phyloP scores from a whole-genome alignment of 768 basidiomycete species.

The Rhizopogon vinicolor region DNA sequence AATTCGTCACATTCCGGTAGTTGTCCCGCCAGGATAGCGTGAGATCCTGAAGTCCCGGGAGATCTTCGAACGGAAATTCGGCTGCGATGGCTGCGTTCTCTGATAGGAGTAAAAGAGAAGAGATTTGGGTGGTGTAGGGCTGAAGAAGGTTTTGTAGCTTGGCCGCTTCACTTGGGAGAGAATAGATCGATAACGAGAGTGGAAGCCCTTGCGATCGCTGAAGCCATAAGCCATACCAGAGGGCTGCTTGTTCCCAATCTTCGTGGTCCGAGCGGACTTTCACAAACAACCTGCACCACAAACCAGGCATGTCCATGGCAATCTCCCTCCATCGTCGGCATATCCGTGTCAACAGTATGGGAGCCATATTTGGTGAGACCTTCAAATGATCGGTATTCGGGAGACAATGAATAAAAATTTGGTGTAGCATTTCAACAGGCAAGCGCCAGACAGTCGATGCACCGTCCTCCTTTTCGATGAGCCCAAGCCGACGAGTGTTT shows the following conservation, averaged over 20 bases:
- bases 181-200: too few relatives aligned
- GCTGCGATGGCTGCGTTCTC: conserved; percentile 8
- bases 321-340: neutral
- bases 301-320: conserved; percentile 9
- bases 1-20: neutral
- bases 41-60: conserved; percentile 13
- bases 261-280: conserved; percentile 1
- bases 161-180: conserved; percentile 7
- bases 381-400: conserved; percentile 18
- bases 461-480: neutral
- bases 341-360: neutral
- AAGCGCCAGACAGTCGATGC: conserved; percentile 30
- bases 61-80: conserved; percentile 12
- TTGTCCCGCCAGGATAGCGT: conserved; percentile 7
- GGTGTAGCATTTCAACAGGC: conserved; percentile 41
- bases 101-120: conserved; percentile 9
- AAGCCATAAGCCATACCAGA: conserved; percentile 5
- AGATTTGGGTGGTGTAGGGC: conserved; percentile 15
- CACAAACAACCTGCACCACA: conserved; percentile 42
- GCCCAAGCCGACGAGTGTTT: too few relatives aligned
- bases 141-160: conserved; percentile 9
- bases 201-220: conserved; percentile 6
- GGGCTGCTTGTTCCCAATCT: conserved; percentile 3
- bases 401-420: conserved; percentile 5
- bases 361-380: conserved; percentile 20